phyloP scores from a whole-genome alignment of 306 rosid species.

The Gastrolobium bilobum region DNA sequence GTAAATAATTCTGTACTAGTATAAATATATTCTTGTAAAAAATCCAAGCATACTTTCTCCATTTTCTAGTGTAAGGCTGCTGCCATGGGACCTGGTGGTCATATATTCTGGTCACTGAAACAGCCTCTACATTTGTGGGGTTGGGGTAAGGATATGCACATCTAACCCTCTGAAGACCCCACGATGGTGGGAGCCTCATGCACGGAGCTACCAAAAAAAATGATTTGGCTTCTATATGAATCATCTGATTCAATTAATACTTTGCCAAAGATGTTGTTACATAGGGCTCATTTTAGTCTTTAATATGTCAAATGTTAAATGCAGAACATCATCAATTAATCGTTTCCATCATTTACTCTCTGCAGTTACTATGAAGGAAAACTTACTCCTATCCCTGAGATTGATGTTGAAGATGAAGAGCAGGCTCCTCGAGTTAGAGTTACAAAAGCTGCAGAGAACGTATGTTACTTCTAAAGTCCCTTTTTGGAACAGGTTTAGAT shows the following conservation, averaged over 20 bases:
- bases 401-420: slow-evolving; percentile 56
- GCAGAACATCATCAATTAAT: slow-evolving; percentile 1
- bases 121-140: slow-evolving; percentile 4
- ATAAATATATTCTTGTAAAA: slow-evolving; percentile 11
- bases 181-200: slow-evolving; percentile 8
- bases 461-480: slow-evolving; percentile 36
- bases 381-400: slow-evolving; percentile 73
- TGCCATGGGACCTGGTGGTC: slow-evolving; percentile 12
- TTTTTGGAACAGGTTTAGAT: slow-evolving; percentile 32
- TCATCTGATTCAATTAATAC: slow-evolving; percentile 1
- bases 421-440: slow-evolving; percentile 60
- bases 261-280: slow-evolving; percentile 25
- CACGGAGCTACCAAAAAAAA: background rate
- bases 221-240: slow-evolving; percentile 5
- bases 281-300: slow-evolving; percentile 30
- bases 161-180: slow-evolving; percentile 8
- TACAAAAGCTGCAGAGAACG: slow-evolving; percentile 88
- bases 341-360: slow-evolving; percentile 31
- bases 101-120: background rate
- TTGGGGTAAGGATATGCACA: background rate
- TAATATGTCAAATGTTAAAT: background rate
- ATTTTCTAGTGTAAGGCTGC: slow-evolving; percentile 2
- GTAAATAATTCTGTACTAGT: background rate
- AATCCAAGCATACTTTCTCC: background rate
- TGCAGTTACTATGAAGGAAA: slow-evolving; percentile 89